A percentile compares a stretch with the other conserved stretches of the same genome.
Evolutionary conservation across 2,329 filamentous ascomycete species (phyloP).

Genomic region (Teratosphaeria viscida): DNA sequence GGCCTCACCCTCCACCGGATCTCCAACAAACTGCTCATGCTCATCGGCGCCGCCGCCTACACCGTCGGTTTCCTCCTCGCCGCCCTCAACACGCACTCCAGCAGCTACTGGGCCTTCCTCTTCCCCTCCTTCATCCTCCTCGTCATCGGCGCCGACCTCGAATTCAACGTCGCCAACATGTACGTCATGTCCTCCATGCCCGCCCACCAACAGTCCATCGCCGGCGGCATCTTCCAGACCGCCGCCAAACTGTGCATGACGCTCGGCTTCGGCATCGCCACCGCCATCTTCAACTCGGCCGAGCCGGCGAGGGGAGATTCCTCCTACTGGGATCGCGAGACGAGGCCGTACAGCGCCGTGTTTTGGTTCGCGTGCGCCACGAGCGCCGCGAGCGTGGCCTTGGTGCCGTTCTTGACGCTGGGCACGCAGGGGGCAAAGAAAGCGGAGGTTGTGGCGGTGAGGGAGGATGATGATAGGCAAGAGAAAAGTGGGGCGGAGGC

Average conservation of each 20-base stretch:
- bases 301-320: slow-evolving; percentile 19
- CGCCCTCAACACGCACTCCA: slow-evolving; percentile 44
- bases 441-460: slow-evolving; percentile 2
- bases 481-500: not conserved
- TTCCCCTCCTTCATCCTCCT: slow-evolving; percentile 52
- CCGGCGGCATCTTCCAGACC: slow-evolving; percentile 59
- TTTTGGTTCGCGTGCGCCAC: slow-evolving; percentile 42
- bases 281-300: slow-evolving; percentile 47
- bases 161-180: slow-evolving; percentile 64
- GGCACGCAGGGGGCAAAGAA: slow-evolving; percentile 40
- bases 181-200: slow-evolving; percentile 59
- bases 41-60: slow-evolving; percentile 38
- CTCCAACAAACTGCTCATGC: slow-evolving; percentile 54
- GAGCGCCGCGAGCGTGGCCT: slow-evolving; percentile 33
- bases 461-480: not conserved
- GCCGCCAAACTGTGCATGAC: slow-evolving; percentile 51
- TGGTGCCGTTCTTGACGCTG: slow-evolving; percentile 44
- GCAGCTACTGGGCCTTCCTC: slow-evolving; percentile 54
- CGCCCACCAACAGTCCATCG: slow-evolving; percentile 52
- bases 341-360: slow-evolving; percentile 41
- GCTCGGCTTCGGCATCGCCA: slow-evolving; percentile 51
- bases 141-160: slow-evolving; percentile 57
- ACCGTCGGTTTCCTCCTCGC: slow-evolving; percentile 42
- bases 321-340: slow-evolving; percentile 32
- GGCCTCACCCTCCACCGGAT: slow-evolving; percentile 52